Base-by-base conservation (phyloP, 2,329 filamentous ascomycete genomes). In the Curvularia eragrostidis region DNA sequence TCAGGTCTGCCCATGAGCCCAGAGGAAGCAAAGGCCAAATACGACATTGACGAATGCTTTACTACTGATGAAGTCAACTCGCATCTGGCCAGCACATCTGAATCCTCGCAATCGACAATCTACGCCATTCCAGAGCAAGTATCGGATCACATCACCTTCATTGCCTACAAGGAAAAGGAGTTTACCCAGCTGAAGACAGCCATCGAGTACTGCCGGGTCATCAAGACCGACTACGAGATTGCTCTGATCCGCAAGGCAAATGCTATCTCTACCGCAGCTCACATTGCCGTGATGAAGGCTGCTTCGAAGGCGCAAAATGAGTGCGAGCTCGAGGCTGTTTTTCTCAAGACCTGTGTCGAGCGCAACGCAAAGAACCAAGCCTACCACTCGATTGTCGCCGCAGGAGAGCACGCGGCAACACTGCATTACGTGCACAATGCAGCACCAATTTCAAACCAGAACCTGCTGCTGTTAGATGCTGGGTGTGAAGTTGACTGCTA, bases 181-280 rank as follows among this genome's bases (percentile, higher is more conserved):
- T 77, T 84, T 38, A 71, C 76, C 3, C 71, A 80, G 24, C 73
- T 85, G 21, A 83, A 90, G 70, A 65, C 73, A 1, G 90, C 91
- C 48, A 93, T 97, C 78, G 89, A 97, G 71, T 84, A 87, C 53
- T 89, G 89, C 21, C 89, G 94, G 30, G 89, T 94, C 1, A 82
- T 91, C 76, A 98, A 98, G 80, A 89, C 91, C 46, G 83, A 85
- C n/a, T 91, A 96, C 73, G 94, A 99, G 73, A 83, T 98, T 51
- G 87, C 86, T 3, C 85, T 95, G 65, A 89, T 98, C 69, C 87
- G 89, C 15, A 87, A 88, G 57, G 94, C 95, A 32, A 95, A 93
- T 72, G 85, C 84, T 41, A 87, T 98, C 63, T 93, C 91, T 3
- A 88, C 90, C 1, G 81, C 84, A 32, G 95, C 90, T 0, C 95